A percentile compares a stretch with the other conserved stretches of the same genome.
Evolutionary conservation across 73 alveolate species (phyloP).

Genomic region (Effrenium voratum): DNA sequence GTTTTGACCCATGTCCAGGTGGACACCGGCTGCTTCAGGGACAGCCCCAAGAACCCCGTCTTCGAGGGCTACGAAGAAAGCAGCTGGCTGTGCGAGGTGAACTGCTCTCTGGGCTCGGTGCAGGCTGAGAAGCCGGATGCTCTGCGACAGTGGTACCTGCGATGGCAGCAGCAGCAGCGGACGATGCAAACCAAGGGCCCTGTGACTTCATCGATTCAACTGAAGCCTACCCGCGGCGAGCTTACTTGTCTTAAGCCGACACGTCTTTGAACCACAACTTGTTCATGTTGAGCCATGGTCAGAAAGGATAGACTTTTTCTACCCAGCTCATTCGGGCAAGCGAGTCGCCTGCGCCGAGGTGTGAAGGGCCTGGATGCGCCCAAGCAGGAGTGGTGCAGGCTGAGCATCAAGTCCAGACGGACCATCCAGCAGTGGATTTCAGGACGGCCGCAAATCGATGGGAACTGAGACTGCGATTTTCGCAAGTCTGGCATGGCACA

Average conservation of each 20-base stretch:
- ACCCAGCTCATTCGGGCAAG: too few relatives aligned
- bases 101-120: constrained; percentile 43
- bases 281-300: too few relatives aligned
- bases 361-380: constrained; percentile 86
- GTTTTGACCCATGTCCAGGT: neutral
- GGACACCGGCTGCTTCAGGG: neutral
- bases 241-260: neutral
- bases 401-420: constrained; percentile 63
- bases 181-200: constrained; percentile 15
- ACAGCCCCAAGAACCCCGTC: too few relatives aligned
- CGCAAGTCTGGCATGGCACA: too few relatives aligned
- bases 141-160: constrained; percentile 48
- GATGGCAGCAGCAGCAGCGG: constrained; percentile 87
- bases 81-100: constrained; percentile 56
- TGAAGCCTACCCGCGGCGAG: constrained; percentile 21
- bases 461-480: too few relatives aligned
- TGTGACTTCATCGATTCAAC: neutral
- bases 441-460: too few relatives aligned
- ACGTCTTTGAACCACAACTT: too few relatives aligned
- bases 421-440: constrained; percentile 77
- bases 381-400: constrained; percentile 84
- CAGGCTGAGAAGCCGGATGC: constrained; percentile 1
- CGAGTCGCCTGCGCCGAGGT: constrained; percentile 29
- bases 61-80: too few relatives aligned
- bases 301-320: too few relatives aligned